These are phyloP conservation scores for Amaranthus tricolor DNA, from an alignment of 179 eudicot species.

Conservation along the genomic window DNA sequence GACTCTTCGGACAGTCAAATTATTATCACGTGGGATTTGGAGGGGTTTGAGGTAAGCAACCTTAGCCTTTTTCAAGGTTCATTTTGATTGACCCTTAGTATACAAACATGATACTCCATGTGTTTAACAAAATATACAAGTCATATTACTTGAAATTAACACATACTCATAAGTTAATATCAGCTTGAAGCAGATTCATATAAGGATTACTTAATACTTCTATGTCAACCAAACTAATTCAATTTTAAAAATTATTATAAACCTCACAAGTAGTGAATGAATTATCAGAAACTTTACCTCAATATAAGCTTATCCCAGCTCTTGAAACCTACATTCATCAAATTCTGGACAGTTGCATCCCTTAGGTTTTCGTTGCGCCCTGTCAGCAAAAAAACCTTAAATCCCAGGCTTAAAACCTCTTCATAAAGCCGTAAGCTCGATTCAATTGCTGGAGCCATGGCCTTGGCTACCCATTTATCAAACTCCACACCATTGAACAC, in stretches of 20 bases:
- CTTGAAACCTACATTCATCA: slow-evolving; percentile 64
- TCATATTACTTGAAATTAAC: too few species aligned
- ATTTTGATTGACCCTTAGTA: too few species aligned
- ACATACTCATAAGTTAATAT: too few species aligned
- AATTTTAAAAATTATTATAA: not conserved
- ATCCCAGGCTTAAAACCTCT: slow-evolving; percentile 62
- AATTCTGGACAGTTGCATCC: slow-evolving; percentile 59
- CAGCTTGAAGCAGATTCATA: not conserved
- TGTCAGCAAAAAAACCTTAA: slow-evolving; percentile 72
- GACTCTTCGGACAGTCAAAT: too few species aligned
- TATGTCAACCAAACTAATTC: not conserved
- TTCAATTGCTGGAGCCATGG: slow-evolving; percentile 55
- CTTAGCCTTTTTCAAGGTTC: too few species aligned
- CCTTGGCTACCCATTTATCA: slow-evolving; percentile 81
- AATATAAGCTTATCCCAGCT: slow-evolving; percentile 79
- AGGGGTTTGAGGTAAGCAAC: too few species aligned
- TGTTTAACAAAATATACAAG: too few species aligned
- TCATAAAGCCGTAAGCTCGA: slow-evolving; percentile 77
- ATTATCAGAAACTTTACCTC: slow-evolving; percentile 44
- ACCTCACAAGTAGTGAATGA: not conserved
- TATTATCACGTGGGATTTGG: too few species aligned
- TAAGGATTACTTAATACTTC: not conserved
- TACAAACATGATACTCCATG: too few species aligned
- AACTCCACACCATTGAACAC: slow-evolving; percentile 56
- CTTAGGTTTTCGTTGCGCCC: slow-evolving; percentile 72